Percentiles rank a stretch among this genome's conserved stretches.
phyloP scores from a whole-genome alignment of 495 filamentous ascomycete species.

The Cercophora sp. region DNA sequence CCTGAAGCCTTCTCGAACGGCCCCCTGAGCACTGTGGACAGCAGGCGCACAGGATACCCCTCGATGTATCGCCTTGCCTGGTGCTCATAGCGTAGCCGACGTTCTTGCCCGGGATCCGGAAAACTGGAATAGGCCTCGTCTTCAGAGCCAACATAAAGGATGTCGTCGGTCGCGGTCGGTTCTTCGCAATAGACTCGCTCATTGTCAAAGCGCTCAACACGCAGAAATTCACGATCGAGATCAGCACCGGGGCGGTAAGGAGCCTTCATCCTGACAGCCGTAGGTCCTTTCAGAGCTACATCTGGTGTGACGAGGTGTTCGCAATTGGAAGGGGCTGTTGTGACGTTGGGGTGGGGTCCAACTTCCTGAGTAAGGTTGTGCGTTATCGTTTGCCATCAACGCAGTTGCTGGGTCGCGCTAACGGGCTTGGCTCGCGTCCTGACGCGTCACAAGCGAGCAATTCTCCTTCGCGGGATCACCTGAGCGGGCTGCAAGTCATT shows the following conservation, averaged over 20 bases:
- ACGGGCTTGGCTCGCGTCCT: too few species aligned
- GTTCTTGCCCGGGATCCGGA: too few species aligned
- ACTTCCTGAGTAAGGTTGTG: not conserved
- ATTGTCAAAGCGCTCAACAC: slow-evolving; percentile 18
- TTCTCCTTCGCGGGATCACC: slow-evolving; percentile 23
- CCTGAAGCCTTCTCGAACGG: slow-evolving; percentile 53
- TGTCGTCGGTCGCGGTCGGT: slow-evolving; percentile 31
- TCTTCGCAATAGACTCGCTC: slow-evolving; percentile 44
- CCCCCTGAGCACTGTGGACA: slow-evolving; percentile 59
- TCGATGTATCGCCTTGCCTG: slow-evolving; percentile 56
- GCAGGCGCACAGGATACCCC: slow-evolving; percentile 54
- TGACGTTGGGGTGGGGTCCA: too few species aligned
- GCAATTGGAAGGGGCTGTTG: too few species aligned
- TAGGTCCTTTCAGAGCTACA: too few species aligned
- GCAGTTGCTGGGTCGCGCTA: not conserved
- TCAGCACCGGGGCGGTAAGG: too few species aligned
- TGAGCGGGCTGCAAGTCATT: slow-evolving; percentile 13
- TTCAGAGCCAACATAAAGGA: slow-evolving; percentile 54
- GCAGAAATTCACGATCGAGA: too few species aligned
- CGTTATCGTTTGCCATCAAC: not conserved
- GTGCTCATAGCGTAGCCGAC: slow-evolving; percentile 54
- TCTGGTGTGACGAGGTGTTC: too few species aligned
- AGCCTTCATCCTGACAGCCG: too few species aligned
- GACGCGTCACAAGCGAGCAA: slow-evolving; percentile 24
- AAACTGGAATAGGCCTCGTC: slow-evolving; percentile 48